Base-by-base conservation (phyloP, 2,329 filamentous ascomycete species). In the Nemania sp. region DNA sequence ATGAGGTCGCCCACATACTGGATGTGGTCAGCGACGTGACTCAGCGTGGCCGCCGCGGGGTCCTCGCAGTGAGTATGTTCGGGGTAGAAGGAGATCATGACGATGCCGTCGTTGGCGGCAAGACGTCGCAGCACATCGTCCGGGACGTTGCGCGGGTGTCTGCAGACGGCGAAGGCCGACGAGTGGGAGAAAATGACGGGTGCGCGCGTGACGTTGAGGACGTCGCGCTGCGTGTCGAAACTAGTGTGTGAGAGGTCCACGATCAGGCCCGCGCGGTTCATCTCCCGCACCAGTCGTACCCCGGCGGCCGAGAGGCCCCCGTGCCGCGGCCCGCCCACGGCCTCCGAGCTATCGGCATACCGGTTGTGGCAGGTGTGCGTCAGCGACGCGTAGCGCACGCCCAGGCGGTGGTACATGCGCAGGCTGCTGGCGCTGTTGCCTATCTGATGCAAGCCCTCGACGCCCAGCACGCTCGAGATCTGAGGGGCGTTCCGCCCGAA, bases 71-170 rank as follows among this genome's bases (percentile, higher is more conserved):
- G 41, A 5, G n/a, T n/a, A 15, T 45, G 41, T 20, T 45, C 54
- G 60, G 74, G 70, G 60, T 79, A 79, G 51, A 82, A 82, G 0
- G 77, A 77, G 0, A 79, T 75, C 81, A 83, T 83, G 10, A 83
- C 73, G 6, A 83, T 75, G 0, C 82, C 81, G 0, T 77, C 73
- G 24, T 82, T 83, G 71, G 1, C 41, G n/a, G 41, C 41, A 15
- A 45, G 41, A 13, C 5, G 41, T n/a, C 41, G 4, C 41, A 45
- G 41, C 41, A 83, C 77, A 57, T 81, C 79, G 57, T 83, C 81
- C 1, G 81, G 80, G 0, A 81, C 81, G 52, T 83, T 81, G 3
- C 82, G 77, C 5, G 77, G 72, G 67, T 81, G 78, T 7, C 74
- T 59, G 35, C 72, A 70, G 27, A 77, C 24, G 22, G 71, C 56